These are phyloP conservation scores for Metschnikowia gelsemii DNA, from an alignment of 805 yeast genomes.

Conservation along the genomic window DNA sequence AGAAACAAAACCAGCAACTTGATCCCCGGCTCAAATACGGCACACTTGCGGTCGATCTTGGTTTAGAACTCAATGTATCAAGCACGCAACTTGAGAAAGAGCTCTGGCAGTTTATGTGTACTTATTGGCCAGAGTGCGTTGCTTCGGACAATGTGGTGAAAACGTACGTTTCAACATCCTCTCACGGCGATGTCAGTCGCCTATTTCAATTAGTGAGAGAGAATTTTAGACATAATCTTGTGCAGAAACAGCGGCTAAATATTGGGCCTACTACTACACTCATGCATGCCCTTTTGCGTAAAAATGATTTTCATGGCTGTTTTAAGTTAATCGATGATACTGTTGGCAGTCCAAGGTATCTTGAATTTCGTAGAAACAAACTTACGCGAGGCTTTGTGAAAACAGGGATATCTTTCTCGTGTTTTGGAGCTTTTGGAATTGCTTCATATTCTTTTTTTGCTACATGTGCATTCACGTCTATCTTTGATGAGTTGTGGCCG, in stretches of 20 bases:
- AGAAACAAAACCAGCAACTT: slow-evolving; percentile 7
- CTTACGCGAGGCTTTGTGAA: background rate
- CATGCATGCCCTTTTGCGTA: slow-evolving; percentile 12
- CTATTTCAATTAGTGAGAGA: slow-evolving; percentile 15
- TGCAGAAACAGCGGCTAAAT: background rate
- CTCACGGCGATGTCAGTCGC: slow-evolving; percentile 4
- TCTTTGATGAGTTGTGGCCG: background rate
- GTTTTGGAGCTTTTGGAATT: background rate
- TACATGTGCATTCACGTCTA: background rate
- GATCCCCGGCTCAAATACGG: slow-evolving; percentile 5
- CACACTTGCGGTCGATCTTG: slow-evolving; percentile 7
- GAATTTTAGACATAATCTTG: slow-evolving; percentile 5
- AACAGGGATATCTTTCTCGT: background rate
- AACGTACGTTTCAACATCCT: slow-evolving; percentile 11
- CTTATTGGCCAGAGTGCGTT: slow-evolving; percentile 14
- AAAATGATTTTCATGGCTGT: slow-evolving; percentile 18
- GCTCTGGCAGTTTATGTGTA: slow-evolving; percentile 16
- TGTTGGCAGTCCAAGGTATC: slow-evolving; percentile 1
- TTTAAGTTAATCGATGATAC: slow-evolving; percentile 19
- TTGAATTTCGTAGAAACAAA: background rate
- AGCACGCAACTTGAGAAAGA: slow-evolving; percentile 16
- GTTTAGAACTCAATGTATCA: slow-evolving; percentile 14
- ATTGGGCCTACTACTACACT: slow-evolving; percentile 10
- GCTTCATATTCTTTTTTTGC: background rate
- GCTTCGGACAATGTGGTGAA: slow-evolving; percentile 14